A percentile compares a stretch with the other conserved stretches of the same genome.
phyloP scores from a whole-genome alignment of 2,329 filamentous ascomycete species.

The Colletotrichum caudatum region DNA sequence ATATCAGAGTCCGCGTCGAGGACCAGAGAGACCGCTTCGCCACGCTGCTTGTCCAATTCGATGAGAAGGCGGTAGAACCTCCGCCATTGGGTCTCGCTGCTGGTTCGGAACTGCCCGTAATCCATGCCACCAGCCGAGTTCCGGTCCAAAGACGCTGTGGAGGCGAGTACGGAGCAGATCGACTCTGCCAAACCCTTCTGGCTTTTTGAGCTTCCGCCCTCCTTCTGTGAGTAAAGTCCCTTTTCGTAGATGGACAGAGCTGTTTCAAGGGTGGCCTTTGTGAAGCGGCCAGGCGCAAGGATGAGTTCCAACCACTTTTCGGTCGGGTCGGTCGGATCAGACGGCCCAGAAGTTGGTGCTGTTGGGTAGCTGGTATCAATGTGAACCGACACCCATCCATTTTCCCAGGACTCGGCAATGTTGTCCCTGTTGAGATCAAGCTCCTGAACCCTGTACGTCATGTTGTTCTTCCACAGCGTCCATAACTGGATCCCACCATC shows the following conservation, averaged over 20 bases:
- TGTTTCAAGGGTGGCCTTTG: conserved; percentile 82
- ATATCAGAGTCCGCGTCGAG: conserved; percentile 78
- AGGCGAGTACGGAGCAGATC: conserved; percentile 78
- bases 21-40: conserved; percentile 82
- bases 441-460: conserved; percentile 79
- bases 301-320: conserved; percentile 91
- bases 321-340: conserved; percentile 76
- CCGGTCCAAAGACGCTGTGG: conserved; percentile 74
- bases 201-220: conserved; percentile 55
- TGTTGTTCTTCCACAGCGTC: conserved; percentile 88
- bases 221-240: conserved; percentile 61
- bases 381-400: conserved; percentile 77
- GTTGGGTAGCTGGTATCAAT: conserved; percentile 68
- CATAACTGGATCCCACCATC: conserved; percentile 73
- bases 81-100: conserved; percentile 87
- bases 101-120: conserved; percentile 78
- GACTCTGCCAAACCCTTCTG: conserved; percentile 77
- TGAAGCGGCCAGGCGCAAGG: conserved; percentile 85
- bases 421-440: conserved; percentile 79
- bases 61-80: conserved; percentile 87
- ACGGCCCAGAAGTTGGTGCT: conserved; percentile 69
- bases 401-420: conserved; percentile 70
- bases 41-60: conserved; percentile 87
- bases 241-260: conserved; percentile 85
- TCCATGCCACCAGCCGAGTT: conserved; percentile 75